phyloP scores from a whole-genome alignment of 2,329 filamentous ascomycete species.

The Thielaviopsis euricoi region DNA sequence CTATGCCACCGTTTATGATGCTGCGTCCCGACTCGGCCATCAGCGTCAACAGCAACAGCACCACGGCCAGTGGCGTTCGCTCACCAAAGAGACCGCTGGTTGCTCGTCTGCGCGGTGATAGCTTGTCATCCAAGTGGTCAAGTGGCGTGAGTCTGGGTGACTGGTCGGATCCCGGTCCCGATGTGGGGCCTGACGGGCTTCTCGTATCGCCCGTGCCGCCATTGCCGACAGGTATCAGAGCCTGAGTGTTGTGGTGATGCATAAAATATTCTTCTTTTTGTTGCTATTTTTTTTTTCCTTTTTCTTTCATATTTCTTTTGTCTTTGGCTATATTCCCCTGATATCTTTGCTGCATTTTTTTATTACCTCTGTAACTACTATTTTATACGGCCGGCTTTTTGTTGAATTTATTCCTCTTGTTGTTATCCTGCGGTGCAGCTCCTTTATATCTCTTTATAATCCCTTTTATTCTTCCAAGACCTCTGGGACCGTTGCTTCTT shows the following conservation, averaged over 20 bases:
- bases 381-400: too few species aligned
- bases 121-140: slow-evolving; percentile 26
- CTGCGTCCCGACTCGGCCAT: slow-evolving; percentile 15
- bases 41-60: slow-evolving; percentile 16
- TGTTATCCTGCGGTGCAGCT: too few species aligned
- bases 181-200: slow-evolving; percentile 27
- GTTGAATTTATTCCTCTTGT: too few species aligned
- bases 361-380: too few species aligned
- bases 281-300: neutral
- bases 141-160: slow-evolving; percentile 32
- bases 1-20: slow-evolving; percentile 14
- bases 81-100: slow-evolving; percentile 15
- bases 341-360: neutral
- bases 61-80: slow-evolving; percentile 26
- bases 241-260: neutral
- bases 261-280: too few species aligned
- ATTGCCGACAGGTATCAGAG: neutral
- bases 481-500: too few species aligned
- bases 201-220: neutral
- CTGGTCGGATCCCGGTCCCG: slow-evolving; percentile 35
- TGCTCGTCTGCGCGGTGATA: slow-evolving; percentile 22
- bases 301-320: neutral
- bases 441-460: neutral
- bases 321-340: neutral
- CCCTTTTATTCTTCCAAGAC: neutral